Percentiles rank a stretch among this genome's conserved stretches.
phyloP scores from a whole-genome alignment of 306 rosid species.

The Biancaea sappan region DNA sequence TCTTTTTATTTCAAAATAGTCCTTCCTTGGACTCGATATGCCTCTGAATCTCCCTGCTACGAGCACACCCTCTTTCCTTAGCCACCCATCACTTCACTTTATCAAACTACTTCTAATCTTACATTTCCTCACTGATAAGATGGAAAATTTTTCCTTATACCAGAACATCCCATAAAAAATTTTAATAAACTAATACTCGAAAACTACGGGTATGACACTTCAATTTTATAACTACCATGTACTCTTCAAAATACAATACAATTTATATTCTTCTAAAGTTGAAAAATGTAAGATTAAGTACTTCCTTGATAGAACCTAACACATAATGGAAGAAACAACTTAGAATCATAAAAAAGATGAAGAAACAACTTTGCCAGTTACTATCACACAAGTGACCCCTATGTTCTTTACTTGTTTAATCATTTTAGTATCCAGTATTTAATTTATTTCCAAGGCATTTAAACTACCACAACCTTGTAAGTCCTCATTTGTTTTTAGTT shows the following conservation, averaged over 20 bases:
- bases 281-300: neutral
- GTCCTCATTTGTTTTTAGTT: neutral
- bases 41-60: too few relatives aligned
- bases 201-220: too few relatives aligned
- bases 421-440: neutral
- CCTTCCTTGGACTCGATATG: too few relatives aligned
- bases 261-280: neutral
- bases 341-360: neutral
- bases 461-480: neutral
- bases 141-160: too few relatives aligned
- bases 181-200: too few relatives aligned
- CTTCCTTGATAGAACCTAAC: neutral
- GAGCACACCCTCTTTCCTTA: too few relatives aligned
- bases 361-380: too few relatives aligned
- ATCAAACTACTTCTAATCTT: too few relatives aligned
- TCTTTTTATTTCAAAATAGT: too few relatives aligned
- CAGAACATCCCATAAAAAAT: too few relatives aligned
- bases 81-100: too few relatives aligned
- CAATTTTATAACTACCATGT: neutral
- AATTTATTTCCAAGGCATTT: neutral
- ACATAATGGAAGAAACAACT: neutral
- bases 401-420: neutral
- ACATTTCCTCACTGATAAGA: too few relatives aligned
- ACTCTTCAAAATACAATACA: neutral
- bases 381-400: neutral